phyloP scores from a whole-genome alignment of 1,284 basidiomycete genomes.

The Malassezia brasiliensis region DNA sequence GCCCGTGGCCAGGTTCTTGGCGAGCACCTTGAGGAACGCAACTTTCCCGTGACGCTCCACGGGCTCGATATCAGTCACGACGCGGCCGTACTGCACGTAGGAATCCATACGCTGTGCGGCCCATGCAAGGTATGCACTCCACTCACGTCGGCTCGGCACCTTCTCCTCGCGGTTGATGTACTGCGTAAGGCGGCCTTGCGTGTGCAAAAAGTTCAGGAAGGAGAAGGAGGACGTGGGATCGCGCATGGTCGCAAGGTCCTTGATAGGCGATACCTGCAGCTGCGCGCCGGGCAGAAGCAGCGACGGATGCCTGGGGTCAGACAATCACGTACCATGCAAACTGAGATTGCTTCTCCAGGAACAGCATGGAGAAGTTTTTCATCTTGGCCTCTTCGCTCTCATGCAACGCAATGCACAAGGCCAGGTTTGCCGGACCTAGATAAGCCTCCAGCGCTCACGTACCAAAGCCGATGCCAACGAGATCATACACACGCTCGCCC shows the following conservation, averaged over 20 bases:
- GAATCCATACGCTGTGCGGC: constrained; percentile 37
- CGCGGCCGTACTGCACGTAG: constrained; percentile 32
- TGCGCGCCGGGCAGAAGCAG: constrained; percentile 44
- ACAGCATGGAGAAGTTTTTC: constrained; percentile 26
- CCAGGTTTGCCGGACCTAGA: constrained; percentile 44
- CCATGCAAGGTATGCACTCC: constrained; percentile 47
- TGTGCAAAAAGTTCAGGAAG: constrained; percentile 46
- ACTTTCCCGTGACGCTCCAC: constrained; percentile 20
- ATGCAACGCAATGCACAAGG: constrained; percentile 39
- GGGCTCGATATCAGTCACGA: constrained; percentile 36
- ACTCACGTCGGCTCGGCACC: constrained; percentile 43
- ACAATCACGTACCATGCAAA: constrained; percentile 32
- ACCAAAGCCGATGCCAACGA: constrained; percentile 5
- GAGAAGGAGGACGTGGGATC: constrained; percentile 44
- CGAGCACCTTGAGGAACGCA: constrained; percentile 24
- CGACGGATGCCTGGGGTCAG: constrained; percentile 24
- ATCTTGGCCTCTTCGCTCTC: constrained; percentile 33
- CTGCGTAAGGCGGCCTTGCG: constrained; percentile 32
- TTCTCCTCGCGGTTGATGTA: constrained; percentile 46
- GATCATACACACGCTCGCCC: constrained; percentile 1
- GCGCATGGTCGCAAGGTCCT: constrained; percentile 45
- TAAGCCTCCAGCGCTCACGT: constrained; percentile 2
- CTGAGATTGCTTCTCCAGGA: constrained; percentile 36
- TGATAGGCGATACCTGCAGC: constrained; percentile 46
- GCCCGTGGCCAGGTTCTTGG: constrained; percentile 16